Evolutionary conservation across 768 basidiomycete genomes (phyloP).

Genomic region (Clitopilus hobsonii): DNA sequence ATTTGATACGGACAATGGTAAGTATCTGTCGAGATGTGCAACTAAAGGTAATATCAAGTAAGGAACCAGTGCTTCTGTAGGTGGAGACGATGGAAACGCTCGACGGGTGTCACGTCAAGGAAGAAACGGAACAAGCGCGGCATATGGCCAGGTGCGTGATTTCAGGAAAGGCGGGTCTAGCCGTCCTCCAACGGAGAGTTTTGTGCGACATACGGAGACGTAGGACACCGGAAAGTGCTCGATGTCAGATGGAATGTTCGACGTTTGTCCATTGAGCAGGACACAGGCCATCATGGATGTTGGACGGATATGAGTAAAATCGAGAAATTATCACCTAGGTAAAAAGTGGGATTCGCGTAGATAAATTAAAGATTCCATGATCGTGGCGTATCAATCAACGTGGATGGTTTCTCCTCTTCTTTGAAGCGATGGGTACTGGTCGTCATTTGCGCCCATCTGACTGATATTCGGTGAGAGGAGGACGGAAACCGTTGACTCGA

Average conservation of each 20-base stretch:
- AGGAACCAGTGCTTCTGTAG: not conserved
- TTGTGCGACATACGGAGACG: no score
- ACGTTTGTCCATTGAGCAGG: not conserved
- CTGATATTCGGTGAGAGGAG: constrained; percentile 1
- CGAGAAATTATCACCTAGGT: not conserved
- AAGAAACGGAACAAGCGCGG: not conserved
- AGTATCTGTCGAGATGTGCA: not conserved
- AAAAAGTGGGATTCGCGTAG: not conserved
- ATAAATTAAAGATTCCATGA: constrained; percentile 4
- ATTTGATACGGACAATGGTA: not conserved
- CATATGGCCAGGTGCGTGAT: not conserved
- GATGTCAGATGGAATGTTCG: not conserved
- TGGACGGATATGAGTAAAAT: not conserved
- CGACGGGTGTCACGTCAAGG: not conserved
- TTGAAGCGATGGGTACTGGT: not conserved
- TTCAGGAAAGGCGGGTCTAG: no score
- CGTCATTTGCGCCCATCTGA: not conserved
- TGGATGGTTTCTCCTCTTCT: not conserved
- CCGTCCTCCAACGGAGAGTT: no score
- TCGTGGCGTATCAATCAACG: constrained; percentile 4
- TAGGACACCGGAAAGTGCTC: not conserved
- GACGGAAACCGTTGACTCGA: not conserved
- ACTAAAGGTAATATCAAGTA: not conserved
- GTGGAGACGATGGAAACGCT: constrained; percentile 1
- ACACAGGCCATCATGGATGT: not conserved